A percentile compares a stretch with the other conserved stretches of the same genome.
Evolutionary conservation across 495 filamentous ascomycete genomes (phyloP).

Genomic region (Amphirosellinia nigrospora): DNA sequence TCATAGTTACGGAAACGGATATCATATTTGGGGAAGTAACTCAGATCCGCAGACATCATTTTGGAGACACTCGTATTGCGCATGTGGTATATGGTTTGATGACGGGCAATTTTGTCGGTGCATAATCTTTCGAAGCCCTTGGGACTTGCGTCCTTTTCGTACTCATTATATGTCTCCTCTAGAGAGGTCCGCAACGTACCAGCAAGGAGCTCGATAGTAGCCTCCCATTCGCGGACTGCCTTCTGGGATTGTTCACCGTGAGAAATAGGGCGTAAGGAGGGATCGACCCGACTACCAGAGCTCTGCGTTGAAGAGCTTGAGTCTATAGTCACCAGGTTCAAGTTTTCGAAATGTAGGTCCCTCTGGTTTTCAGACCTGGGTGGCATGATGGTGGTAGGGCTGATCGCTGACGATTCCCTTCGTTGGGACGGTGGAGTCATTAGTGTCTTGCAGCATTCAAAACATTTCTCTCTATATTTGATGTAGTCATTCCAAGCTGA

Average conservation of each 20-base stretch:
- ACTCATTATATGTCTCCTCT: conserved; percentile 37
- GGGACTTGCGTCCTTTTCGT: conserved; percentile 40
- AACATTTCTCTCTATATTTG: conserved; percentile 35
- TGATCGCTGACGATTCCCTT: conserved; percentile 6
- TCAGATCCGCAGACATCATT: conserved; percentile 39
- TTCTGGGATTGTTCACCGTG: conserved; percentile 27
- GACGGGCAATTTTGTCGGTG: conserved; percentile 34
- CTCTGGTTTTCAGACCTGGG: conserved; percentile 5
- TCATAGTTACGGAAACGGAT: conserved; percentile 39
- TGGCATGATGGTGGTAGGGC: conserved; percentile 18
- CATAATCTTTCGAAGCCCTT: conserved; percentile 36
- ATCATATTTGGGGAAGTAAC: conserved; percentile 35
- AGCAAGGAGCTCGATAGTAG: conserved; percentile 36
- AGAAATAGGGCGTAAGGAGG: background rate
- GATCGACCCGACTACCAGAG: conserved; percentile 8
- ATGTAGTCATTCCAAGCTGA: conserved; percentile 40
- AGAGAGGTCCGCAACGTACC: conserved; percentile 36
- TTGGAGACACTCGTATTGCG: conserved; percentile 41
- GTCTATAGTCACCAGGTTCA: background rate
- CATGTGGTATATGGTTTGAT: conserved; percentile 38
- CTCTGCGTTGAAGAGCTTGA: conserved; percentile 14
- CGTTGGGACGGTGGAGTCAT: conserved; percentile 8
- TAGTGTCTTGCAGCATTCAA: conserved; percentile 35
- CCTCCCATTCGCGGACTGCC: conserved; percentile 42
- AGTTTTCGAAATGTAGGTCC: background rate